Evolutionary conservation across 2,329 filamentous ascomycete species (phyloP), one percentile per base, ranked within the genome.

Genomic region (Colletotrichum filicis): DNA sequence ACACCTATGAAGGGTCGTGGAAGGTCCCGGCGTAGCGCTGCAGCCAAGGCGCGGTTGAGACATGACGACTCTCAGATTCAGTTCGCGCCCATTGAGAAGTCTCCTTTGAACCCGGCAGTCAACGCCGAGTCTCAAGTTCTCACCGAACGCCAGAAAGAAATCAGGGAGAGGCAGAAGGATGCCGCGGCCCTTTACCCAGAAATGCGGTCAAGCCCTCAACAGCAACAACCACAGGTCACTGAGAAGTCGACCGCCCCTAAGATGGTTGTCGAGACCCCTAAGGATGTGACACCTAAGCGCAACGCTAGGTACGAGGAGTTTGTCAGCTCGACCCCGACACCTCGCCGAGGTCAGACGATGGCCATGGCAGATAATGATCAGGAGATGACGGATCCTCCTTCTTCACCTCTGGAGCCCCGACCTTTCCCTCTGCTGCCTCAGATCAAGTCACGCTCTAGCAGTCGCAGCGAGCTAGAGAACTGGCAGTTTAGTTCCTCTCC

Each of bases 41-140:
- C 42, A 58, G 66, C 42, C 14, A 89, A 87, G 59, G 85, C 88
- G 22, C 89, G 89, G 72, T 85, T 92, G 32, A 90, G 93, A 42
- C 95, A 97, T 76, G 90, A 97, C 74, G 89, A 97, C 81, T 97
- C 94, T 0, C 95, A 97, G 78, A 88, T 97, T 30, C 88, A 94
- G 56, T 97, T 97, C 78, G 90, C 92, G 3, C 84, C 90, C 0
- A 92, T 96, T 59, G 88, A 89, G 35, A 90, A 91, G 14, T 90
- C 92, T 0, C 85, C 87, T 0, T 83, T 83, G 2, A 80, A 71
- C 28, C 67, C 87, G 3, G 83, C 86, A 5, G 81, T 83, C 16
- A 82, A 81, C 0, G 79, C 87, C 2, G 92, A 94, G 68, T 94
- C 93, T 0, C 94, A 97, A 76, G 83, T 92, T 22, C 84, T 97